These are phyloP conservation scores for Pneumocystis carinii DNA, from an alignment of 1,139 yeast genomes.

Conservation along the genomic window DNA sequence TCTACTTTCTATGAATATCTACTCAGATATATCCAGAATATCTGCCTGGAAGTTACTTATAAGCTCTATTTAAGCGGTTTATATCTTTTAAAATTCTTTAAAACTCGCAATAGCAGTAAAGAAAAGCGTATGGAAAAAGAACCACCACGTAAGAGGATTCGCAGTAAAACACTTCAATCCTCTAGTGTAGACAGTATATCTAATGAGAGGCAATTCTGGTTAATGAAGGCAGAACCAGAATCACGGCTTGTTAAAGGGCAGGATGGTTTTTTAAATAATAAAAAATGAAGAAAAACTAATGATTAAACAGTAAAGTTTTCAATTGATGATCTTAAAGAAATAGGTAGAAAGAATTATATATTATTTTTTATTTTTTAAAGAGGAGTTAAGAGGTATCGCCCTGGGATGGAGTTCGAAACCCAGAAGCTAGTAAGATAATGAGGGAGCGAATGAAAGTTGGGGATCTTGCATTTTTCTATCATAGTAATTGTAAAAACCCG, in stretches of 20 bases:
- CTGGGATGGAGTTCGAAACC: constrained; percentile 46
- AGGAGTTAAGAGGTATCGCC: constrained; percentile 21
- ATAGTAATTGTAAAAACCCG: constrained; percentile 38
- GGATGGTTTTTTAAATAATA: constrained; percentile 24
- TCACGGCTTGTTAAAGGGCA: constrained; percentile 34
- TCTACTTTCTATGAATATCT: too few relatives aligned
- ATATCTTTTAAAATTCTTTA: not conserved
- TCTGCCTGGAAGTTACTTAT: too few relatives aligned
- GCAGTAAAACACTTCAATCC: not conserved
- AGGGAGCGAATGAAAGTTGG: constrained; percentile 29
- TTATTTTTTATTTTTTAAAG: not conserved
- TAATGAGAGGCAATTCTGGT: constrained; percentile 30
- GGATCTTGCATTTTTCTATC: constrained; percentile 37
- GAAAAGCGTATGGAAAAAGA: not conserved
- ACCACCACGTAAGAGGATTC: not conserved
- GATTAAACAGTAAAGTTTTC: constrained; percentile 24
- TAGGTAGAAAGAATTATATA: constrained; percentile 14
- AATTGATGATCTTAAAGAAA: constrained; percentile 29
- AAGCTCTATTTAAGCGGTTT: not conserved
- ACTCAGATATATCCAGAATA: too few relatives aligned
- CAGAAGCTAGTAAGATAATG: constrained; percentile 40
- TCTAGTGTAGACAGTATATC: not conserved
- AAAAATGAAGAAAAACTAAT: not conserved
- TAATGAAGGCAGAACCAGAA: constrained; percentile 40
- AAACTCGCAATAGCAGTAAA: too few relatives aligned